Base-by-base conservation (phyloP, 192 early-diverging fungal genomes). In the Dissophora globulifera region DNA sequence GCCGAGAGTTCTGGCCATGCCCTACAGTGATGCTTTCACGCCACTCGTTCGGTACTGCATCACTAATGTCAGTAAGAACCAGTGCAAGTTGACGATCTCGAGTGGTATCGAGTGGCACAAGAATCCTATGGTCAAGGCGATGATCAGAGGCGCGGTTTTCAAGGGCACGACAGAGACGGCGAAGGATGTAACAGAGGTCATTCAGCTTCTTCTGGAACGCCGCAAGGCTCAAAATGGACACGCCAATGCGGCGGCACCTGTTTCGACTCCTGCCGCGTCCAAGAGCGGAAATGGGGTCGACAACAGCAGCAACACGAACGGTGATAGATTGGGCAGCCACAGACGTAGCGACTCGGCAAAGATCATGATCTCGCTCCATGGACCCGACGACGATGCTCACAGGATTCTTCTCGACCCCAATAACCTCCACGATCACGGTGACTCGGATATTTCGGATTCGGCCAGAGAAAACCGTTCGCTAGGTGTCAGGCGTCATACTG, bases 21-120 rank as follows among this genome's bases (percentile, higher is more conserved):
- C 91, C 1, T 93, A 91, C 62, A 85, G 81, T 40, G 92, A 93
- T 70, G 81, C 83, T 10, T 93, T 93, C 69, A 72, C 84, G 1
- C 84, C 90, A 16, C 59, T 83, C 3, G 78, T 83, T 12, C 81
- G 86, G 29, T 90, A 83, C 59, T 93, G 92, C 56, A 91, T 93
- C 33, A 91, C 91, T 0, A 91, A 82, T 76, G 79, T 75, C 4
- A 61, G 69, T 1, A 79, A 79, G 31, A 81, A 51, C 16, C 63
- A 51, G 9, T 92, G 90, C 62, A 82, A 83, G 52, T 40, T 93
- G 20, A 33, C 62, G 0, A 85, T 84, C 47, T 78, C 79, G 20
- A 80, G 79, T 13, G 89, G 88, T 13, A 79, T 93, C 11, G 83
- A 86, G 65, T 93, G 88, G 80, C 81, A 87, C 78, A 91, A 91